phyloP scores from a whole-genome alignment of 345 rosid species.

The Citrus sp. region DNA sequence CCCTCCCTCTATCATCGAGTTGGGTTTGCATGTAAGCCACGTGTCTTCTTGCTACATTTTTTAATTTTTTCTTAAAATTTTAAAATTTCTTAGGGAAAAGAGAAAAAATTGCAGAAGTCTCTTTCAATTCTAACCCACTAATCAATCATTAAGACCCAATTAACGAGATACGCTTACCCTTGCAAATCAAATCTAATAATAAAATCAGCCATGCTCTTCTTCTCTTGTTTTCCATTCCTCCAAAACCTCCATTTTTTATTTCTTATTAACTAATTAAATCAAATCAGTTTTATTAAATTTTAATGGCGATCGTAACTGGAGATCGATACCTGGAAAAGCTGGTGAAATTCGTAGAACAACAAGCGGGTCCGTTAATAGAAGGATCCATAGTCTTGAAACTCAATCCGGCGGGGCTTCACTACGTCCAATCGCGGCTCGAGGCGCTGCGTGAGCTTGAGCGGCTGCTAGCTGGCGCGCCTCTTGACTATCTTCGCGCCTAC shows the following conservation, averaged over 20 bases:
- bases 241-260: slow-evolving; percentile 26
- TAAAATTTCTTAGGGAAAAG: neutral
- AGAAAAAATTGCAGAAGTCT: neutral
- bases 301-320: slow-evolving; percentile 91
- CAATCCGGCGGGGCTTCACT: slow-evolving; percentile 92
- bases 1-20: too few relatives aligned
- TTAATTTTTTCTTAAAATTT: too few relatives aligned
- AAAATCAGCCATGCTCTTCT: slow-evolving; percentile 32
- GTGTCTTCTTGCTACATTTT: neutral
- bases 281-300: neutral
- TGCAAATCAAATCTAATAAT: neutral
- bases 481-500: slow-evolving; percentile 96
- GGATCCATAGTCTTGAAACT: slow-evolving; percentile 71
- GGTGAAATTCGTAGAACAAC: slow-evolving; percentile 70
- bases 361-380: slow-evolving; percentile 70
- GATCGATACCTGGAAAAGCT: slow-evolving; percentile 88
- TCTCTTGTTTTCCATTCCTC: slow-evolving; percentile 24
- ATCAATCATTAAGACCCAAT: slow-evolving; percentile 21
- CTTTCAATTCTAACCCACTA: neutral
- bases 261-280: neutral
- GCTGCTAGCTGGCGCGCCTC: slow-evolving; percentile 84
- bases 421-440: slow-evolving; percentile 89
- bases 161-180: neutral
- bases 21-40: slow-evolving; percentile 4
- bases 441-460: slow-evolving; percentile 82